Evolutionary conservation across 257 asterid genomes (phyloP).

Genomic region (Solanum etuberosum): DNA sequence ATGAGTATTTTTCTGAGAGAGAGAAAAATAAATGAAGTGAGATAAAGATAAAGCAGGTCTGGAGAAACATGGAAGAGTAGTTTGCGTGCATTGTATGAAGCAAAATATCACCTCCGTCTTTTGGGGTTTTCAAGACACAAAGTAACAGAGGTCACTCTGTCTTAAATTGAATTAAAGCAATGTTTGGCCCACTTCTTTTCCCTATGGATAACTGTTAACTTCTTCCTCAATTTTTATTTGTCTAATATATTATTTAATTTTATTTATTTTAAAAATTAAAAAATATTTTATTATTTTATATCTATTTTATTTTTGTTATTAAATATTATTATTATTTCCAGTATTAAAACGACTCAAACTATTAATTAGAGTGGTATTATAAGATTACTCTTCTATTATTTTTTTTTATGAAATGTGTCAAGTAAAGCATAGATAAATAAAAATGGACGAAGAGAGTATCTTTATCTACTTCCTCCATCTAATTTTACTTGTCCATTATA

Average conservation of each 20-base stretch:
- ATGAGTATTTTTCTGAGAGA: not conserved
- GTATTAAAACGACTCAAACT: not conserved
- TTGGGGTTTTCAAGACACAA: not conserved
- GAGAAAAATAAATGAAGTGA: not conserved
- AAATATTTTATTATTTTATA: no score
- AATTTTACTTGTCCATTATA: no score
- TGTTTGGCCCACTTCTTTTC: not conserved
- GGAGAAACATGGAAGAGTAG: not conserved
- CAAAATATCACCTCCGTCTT: not conserved
- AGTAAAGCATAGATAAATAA: not conserved
- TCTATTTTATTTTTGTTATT: no score
- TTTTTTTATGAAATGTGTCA: no score
- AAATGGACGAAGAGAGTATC: not conserved
- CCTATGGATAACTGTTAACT: not conserved
- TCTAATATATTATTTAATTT: no score
- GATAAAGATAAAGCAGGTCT: not conserved
- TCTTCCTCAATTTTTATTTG: not conserved
- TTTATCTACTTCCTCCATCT: no score
- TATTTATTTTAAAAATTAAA: no score
- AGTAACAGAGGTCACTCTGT: not conserved
- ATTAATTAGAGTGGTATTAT: not conserved
- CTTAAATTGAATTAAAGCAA: not conserved
- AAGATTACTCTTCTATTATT: no score
- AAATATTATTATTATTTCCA: no score
- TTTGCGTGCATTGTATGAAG: not conserved